Evolutionary conservation across 2,329 filamentous ascomycete species (phyloP), one percentile per base, ranked within the genome.

Genomic region (Xylariomycetidae sp.): DNA sequence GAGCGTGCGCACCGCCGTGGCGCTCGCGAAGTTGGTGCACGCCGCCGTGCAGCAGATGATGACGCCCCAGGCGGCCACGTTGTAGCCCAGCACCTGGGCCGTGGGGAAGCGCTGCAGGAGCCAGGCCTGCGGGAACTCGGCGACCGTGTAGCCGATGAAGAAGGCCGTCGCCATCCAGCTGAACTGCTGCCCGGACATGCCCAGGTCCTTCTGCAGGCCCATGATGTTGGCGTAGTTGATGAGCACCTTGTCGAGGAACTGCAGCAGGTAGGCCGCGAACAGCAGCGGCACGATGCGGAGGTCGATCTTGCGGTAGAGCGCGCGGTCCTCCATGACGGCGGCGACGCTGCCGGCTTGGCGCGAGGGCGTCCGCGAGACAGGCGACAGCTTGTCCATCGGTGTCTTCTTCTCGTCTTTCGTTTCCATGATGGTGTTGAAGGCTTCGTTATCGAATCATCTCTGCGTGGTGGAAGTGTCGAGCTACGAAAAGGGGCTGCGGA

Each of bases 141-240:
- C 75, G 38, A 72, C 62, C 2, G 77, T 57, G 34, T 77, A 71
- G 4, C 73, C 77, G 26, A 82, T 75, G 46, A 78, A 83, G 45
- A 82, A 74, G 17, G 74, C 70, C 0, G 76, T 80, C 3, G 76
- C 75, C 13, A 77, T 56, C 54, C 77, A 77, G 30, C 72, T 74
- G 51, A 82, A 82, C 30, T 82, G 67, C 39, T 82, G 80, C 13
- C 71, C 72, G 10, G 57, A 51, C 30, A 83, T 64, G 1, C 68
- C 59, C 6, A 78, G 63, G 37, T 80, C 75, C 31, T 66, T 55
- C 15, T 56, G 61, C 6, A 85, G 52, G 3, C 77, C 77, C 79
- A 83, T 84, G 32, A 84, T 76, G 38, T 72, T 74, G 13, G 76
- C 77, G 49, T 83, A 83, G 46, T 81, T 81, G 27, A 80, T 66